Evolutionary conservation across 257 asterid species (phyloP).

Genomic region (Datura wrightii): DNA sequence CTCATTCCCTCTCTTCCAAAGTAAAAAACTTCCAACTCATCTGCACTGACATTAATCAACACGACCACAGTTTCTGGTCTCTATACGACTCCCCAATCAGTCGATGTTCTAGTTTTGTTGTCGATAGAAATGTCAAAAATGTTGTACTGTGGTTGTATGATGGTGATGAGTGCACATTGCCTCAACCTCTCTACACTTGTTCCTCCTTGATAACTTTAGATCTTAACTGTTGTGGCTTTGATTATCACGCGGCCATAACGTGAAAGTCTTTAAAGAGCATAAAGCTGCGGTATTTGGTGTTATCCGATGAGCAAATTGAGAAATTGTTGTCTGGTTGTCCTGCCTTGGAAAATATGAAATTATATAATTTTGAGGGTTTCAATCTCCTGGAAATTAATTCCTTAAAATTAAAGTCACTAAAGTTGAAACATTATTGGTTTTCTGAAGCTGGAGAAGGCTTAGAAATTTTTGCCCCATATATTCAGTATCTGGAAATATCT

Average conservation of each 20-base stretch:
- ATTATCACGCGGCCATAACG: neutral
- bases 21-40: too few species aligned
- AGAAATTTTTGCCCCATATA: too few species aligned
- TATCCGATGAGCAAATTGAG: neutral
- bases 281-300: neutral
- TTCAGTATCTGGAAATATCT: too few species aligned
- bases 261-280: neutral
- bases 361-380: neutral
- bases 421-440: too few species aligned
- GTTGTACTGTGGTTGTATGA: neutral
- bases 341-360: neutral
- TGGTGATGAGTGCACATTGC: neutral
- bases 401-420: too few species aligned
- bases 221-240: too few species aligned
- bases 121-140: neutral
- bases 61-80: too few species aligned
- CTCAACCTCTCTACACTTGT: neutral
- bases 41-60: neutral
- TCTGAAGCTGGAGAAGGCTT: too few species aligned
- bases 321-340: neutral
- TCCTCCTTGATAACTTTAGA: neutral
- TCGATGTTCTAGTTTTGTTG: neutral
- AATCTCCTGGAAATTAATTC: neutral
- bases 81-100: neutral
- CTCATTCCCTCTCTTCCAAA: neutral